Base-by-base conservation (phyloP, 2,329 filamentous ascomycete species). In the Fonsecaea pedrosoi region DNA sequence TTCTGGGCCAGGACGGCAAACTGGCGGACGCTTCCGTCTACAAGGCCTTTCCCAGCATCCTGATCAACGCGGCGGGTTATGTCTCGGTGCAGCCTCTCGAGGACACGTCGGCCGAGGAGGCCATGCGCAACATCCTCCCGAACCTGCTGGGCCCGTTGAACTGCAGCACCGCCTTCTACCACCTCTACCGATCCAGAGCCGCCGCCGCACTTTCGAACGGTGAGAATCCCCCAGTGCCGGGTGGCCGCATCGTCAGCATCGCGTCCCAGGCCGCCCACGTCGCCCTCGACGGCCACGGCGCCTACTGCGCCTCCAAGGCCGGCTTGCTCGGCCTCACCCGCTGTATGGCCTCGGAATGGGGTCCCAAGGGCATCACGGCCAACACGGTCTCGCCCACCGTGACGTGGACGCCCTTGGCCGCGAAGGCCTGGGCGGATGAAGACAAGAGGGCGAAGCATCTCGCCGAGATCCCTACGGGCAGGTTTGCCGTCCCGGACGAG, bases 291-390 rank as follows among this genome's bases (percentile, higher is more conserved):
- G 75, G 77, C 1, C 82, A 84, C 62, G 79, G 80, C 0, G 80
- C 81, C 0, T 84, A 83, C 69, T 84, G 82, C 64, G 81, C 82
- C 0, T 81, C 79, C 4, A 84, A 83, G 60, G 81, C 82, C 4
- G 82, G 77, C 0, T 69, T 84, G 7, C 67, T 81, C 15, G 82
- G 80, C 0, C 63, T 83, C 54, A 82, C 80, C 9, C 77, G 78
- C 6, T 80, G 78, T 66, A 81, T 81, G 79, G 82, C 82, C 0
- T 79, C 77, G 30, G 82, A 84, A 67, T 84, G 81, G 82, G 82
- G 77, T 1, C 71, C 76, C 4, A 74, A 76, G 4, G 81, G 82
- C 1, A 82, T 83, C 10, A 83, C 81, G 0, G 74, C 80, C 4
- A 84, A 84, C 66, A 79, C 77, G 3, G 78, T 84, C 2, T 79